Evolutionary conservation across 2,329 filamentous ascomycete genomes (phyloP), one percentile per base, ranked within the genome.

Genomic region (Ceratocystiopsis sp.): DNA sequence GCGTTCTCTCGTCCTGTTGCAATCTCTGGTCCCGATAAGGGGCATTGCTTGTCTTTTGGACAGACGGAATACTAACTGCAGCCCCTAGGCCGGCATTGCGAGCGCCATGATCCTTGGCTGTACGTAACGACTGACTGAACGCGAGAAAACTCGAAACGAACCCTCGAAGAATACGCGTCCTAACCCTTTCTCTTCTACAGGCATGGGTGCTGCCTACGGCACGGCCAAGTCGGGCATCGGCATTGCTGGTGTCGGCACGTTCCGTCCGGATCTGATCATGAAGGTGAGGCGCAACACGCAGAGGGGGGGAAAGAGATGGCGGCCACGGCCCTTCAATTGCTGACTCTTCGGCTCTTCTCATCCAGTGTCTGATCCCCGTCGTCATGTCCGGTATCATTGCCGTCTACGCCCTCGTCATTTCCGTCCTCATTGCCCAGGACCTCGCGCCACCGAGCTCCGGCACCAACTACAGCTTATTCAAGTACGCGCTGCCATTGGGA

Each of bases 381-480:
- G 80, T 98, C 68, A 98, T 98, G 91, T 93, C 91, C 54, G 91
- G 91, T 75, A 98, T 98, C 59, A 85, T 98, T 57, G 91, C 91
- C 46, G 91, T 98, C 52, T 98, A 98, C 66, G 84, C 87, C 42
- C 82, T 98, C 53, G 91, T 98, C 56, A 87, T 98, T 53, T 83
- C 89, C 16, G 91, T 98, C 57, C 75, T 98, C 53, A 98, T 98
- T 60, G 84, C 86, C 44, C 81, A 85, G 62, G 85, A 94, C 60
- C 77, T 96, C 60, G 73, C 71, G 41, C 83, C 86, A 5, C 25
- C 81, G 80, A 45, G 69, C 73, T 15, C 64, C 64, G 17, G 66
- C 71, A 51, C 59, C 62, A 45, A 70, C 70, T 94, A 93, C 66
- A 86, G 78, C 57, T 68, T 96, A 51, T 98, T 91, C 66, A 80